These are phyloP conservation scores for Sporobolomyces roseus DNA, from an alignment of 768 basidiomycete species.

Conservation along the genomic window DNA sequence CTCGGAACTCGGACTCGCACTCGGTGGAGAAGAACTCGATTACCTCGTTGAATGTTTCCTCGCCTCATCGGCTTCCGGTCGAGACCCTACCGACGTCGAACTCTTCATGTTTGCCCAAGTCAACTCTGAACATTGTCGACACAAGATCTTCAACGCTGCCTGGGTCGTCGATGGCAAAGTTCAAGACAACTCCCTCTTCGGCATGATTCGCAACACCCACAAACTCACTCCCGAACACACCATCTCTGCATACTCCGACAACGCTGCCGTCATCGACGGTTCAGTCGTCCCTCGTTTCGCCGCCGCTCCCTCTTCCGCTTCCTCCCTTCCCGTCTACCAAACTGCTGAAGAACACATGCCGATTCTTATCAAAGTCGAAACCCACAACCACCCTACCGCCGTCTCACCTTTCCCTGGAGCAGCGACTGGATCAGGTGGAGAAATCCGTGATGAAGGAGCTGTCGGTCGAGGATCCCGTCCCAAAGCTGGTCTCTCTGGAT, in stretches of 20 bases:
- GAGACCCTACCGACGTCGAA: slow-evolving; percentile 94
- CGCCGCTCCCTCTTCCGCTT: slow-evolving; percentile 43
- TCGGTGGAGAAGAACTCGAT: slow-evolving; percentile 81
- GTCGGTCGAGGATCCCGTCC: slow-evolving; percentile 92
- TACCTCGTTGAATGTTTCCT: slow-evolving; percentile 88
- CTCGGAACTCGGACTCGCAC: slow-evolving; percentile 77
- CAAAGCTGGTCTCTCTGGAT: slow-evolving; percentile 89
- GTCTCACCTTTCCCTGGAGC: slow-evolving; percentile 99
- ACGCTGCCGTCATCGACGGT: slow-evolving; percentile 89
- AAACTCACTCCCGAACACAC: slow-evolving; percentile 68
- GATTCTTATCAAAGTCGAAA: slow-evolving; percentile 95
- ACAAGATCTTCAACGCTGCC: slow-evolving; percentile 98
- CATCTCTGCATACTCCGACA: slow-evolving; percentile 95
- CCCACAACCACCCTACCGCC: slow-evolving; percentile 97
- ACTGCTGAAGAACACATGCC: slow-evolving; percentile 67
- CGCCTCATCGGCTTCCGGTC: slow-evolving; percentile 49
- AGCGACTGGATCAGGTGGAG: slow-evolving; percentile 95
- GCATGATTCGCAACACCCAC: slow-evolving; percentile 97
- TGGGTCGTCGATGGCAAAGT: slow-evolving; percentile 79
- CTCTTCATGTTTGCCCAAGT: slow-evolving; percentile 99
- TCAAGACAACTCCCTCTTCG: slow-evolving; percentile 73
- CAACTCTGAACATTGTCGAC: slow-evolving; percentile 99
- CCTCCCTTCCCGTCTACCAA: slow-evolving; percentile 55
- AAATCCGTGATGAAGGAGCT: slow-evolving; percentile 96
- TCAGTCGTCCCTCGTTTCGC: slow-evolving; percentile 70